Base-by-base conservation (phyloP, 495 filamentous ascomycete species). In the Xylaria scruposa region DNA sequence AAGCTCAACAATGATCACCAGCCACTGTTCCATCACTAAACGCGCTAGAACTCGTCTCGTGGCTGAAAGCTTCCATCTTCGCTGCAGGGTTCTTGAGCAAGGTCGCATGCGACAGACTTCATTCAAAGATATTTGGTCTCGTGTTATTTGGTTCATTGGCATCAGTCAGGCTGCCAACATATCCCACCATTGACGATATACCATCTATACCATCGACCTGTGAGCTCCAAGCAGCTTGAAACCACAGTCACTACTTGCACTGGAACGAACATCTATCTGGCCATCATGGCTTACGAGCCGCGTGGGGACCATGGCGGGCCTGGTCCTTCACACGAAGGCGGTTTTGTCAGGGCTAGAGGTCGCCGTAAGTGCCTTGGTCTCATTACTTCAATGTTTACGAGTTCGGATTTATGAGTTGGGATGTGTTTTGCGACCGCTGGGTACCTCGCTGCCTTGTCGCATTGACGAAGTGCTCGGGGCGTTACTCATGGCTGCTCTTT, bases 261-360 rank as follows among this genome's bases (percentile, higher is more conserved):
- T 54, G 24, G 33, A 59, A 26, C 72, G 70, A 70, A 72, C 66
- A 68, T 70, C 33, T 31, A 61, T 58, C 53, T 66, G 70, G 51
- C 61, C 36, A 76, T 62, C 63, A 85, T 85, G 84, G 77, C 84
- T 66, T 84, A 83, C 74, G 84, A 85, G 53, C 76, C 78, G 59
- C 79, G 81, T 40, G 78, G 83, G 21, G 84, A 84, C 58, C 75
- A 83, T 73, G 78, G 72, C 72, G 76, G 73, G 58, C 42, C 72
- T 66, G 79, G 81, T 31, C 79, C 75, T 64, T 82, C 81, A 36
- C 78, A 81, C 60, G 83, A 83, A 24, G 81, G 80, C 8, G 74
- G 76, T 56, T 83, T 78, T 74, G 78, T 76, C 47, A 76, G 83
- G 61, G 80, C 80, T 26, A 77, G 84, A 74, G 82, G 82, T 54